phyloP scores from a whole-genome alignment of 2,329 filamentous ascomycete genomes.

The Xylariaceae sp. region DNA sequence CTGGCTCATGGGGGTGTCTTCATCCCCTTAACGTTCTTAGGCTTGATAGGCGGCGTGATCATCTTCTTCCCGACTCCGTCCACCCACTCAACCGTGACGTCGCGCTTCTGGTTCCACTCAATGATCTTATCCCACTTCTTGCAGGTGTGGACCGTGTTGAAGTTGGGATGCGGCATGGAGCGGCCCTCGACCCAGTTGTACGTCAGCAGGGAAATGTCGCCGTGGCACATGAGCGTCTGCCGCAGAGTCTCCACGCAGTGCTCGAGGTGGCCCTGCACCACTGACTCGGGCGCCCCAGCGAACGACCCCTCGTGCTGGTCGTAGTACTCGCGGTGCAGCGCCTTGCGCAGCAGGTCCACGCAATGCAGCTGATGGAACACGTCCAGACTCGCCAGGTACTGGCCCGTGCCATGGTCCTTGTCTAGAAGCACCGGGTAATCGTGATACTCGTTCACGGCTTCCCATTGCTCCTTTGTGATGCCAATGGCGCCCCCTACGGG shows the following conservation, averaged over 20 bases:
- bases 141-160: slow-evolving; percentile 2
- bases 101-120: slow-evolving; percentile 1
- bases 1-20: not conserved
- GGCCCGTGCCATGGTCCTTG: slow-evolving; percentile 1
- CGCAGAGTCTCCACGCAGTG: slow-evolving; percentile 4
- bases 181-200: slow-evolving; percentile 6
- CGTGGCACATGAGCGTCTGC: slow-evolving; percentile 5
- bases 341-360: slow-evolving; percentile 3
- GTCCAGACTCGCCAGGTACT: slow-evolving; percentile 4
- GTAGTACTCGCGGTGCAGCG: slow-evolving; percentile 4
- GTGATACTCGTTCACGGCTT: slow-evolving; percentile 5
- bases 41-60: not conserved
- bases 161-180: slow-evolving; percentile 5
- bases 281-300: slow-evolving; percentile 1
- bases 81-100: slow-evolving; percentile 4
- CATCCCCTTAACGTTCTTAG: slow-evolving; percentile 5
- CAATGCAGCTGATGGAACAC: slow-evolving; percentile 6
- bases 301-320: slow-evolving; percentile 6
- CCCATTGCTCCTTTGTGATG: slow-evolving; percentile 3
- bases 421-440: slow-evolving; percentile 3
- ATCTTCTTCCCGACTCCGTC: slow-evolving; percentile 4
- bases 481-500: slow-evolving; percentile 5
- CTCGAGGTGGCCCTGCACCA: slow-evolving; percentile 2
- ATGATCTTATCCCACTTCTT: slow-evolving; percentile 4
- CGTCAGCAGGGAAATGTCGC: slow-evolving; percentile 1